Percentiles rank a stretch among this genome's conserved stretches.
Evolutionary conservation across 2,329 filamentous ascomycete genomes (phyloP).

Genomic region (Xylariaceae sp.): DNA sequence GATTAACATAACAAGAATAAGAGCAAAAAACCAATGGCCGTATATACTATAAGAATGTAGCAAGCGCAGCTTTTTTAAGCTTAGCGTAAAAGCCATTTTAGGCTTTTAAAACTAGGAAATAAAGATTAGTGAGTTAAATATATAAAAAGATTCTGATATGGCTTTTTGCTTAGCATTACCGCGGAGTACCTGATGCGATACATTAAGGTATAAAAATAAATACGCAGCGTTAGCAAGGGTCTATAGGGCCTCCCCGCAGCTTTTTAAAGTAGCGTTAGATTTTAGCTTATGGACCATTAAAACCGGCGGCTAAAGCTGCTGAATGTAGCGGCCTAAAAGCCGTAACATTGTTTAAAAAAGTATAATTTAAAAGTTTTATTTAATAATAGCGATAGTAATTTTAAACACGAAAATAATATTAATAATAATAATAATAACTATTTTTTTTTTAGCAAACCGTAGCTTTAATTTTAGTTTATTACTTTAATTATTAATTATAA

Average conservation of each 20-base stretch:
- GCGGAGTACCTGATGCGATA: neutral
- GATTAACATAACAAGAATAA: neutral
- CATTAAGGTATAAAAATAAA: neutral
- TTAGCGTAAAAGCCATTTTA: neutral
- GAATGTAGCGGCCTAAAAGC: neutral
- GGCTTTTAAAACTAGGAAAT: neutral
- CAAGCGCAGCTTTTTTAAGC: neutral
- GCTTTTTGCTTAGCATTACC: no score
- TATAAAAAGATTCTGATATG: no score
- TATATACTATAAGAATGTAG: neutral
- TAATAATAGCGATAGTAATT: no score
- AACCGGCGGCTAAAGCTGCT: neutral
- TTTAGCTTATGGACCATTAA: neutral
- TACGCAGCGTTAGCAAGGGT: neutral
- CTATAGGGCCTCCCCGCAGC: neutral
- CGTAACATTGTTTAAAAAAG: no score
- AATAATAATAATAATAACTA: no score
- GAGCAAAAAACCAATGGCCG: neutral
- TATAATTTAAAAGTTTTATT: no score
- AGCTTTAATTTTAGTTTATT: no score
- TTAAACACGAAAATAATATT: no score
- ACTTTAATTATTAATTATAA: no score
- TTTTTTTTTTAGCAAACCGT: no score
- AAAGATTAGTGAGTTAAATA: neutral
- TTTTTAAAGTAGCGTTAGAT: conserved; percentile 1